Conservation (phyloP, 2,329 filamentous ascomycete genomes). For the Dothideomycetes sp. region DNA sequence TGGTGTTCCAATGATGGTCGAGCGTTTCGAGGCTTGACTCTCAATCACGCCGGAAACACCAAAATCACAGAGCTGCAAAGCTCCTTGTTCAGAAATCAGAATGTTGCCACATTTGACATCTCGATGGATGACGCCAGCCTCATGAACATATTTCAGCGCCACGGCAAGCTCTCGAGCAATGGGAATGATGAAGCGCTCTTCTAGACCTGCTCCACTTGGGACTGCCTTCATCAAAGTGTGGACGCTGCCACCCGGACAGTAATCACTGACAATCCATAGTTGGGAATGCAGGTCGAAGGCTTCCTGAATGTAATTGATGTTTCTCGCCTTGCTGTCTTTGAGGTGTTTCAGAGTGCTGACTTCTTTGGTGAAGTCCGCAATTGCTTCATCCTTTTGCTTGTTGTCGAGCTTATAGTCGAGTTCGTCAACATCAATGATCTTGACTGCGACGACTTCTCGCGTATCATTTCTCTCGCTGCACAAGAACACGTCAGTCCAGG, state of each 20-base stretch:
- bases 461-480: conserved; percentile 28
- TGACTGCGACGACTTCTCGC: conserved; percentile 55
- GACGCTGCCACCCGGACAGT: conserved; percentile 75
- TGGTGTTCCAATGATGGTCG: conserved; percentile 71
- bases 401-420: conserved; percentile 54
- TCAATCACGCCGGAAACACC: conserved; percentile 72
- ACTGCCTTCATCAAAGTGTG: conserved; percentile 47
- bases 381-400: conserved; percentile 53
- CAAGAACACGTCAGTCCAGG: conserved; percentile 1
- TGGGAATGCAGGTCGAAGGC: conserved; percentile 66
- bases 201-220: conserved; percentile 28
- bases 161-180: conserved; percentile 53
- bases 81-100: conserved; percentile 63
- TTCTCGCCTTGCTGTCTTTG: conserved; percentile 61
- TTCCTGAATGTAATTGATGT: conserved; percentile 74
- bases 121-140: conserved; percentile 56
- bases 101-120: conserved; percentile 67
- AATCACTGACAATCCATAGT: conserved; percentile 83
- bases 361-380: conserved; percentile 47
- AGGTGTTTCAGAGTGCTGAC: conserved; percentile 59
- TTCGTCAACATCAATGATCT: conserved; percentile 77
- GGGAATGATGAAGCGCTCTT: conserved; percentile 52
- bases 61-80: conserved; percentile 75
- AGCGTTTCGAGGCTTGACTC: conserved; percentile 57
- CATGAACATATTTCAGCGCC: conserved; percentile 49